These are phyloP conservation scores for Durio zibethinus DNA, from an alignment of 345 rosid species.

Conservation along the genomic window DNA sequence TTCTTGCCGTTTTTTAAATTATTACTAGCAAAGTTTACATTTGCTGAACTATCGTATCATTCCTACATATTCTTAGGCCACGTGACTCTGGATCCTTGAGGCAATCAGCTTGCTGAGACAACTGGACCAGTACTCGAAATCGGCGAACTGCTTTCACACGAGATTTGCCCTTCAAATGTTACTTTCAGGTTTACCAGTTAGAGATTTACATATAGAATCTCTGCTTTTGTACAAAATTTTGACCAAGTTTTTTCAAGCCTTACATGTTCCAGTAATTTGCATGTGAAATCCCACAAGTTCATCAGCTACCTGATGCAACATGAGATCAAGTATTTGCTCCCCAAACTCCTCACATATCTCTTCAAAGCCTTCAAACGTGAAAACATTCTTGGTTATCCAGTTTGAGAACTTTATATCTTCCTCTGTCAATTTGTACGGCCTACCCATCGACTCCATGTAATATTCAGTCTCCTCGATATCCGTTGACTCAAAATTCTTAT, in stretches of 20 bases:
- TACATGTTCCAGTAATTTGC: neutral
- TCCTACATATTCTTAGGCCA: neutral
- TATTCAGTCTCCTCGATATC: slow-evolving; percentile 23
- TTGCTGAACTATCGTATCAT: neutral
- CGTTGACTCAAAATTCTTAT: slow-evolving; percentile 4
- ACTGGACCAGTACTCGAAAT: neutral
- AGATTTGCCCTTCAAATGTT: neutral
- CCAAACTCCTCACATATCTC: slow-evolving; percentile 47
- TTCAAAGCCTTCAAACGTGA: slow-evolving; percentile 37
- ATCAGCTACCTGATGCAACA: slow-evolving; percentile 40
- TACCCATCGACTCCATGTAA: slow-evolving; percentile 33
- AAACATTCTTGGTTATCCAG: slow-evolving; percentile 33
- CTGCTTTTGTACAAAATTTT: neutral
- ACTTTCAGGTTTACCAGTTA: neutral
- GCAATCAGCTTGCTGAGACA: neutral
- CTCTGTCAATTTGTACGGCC: slow-evolving; percentile 41
- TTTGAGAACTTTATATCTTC: slow-evolving; percentile 41
- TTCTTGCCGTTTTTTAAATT: too few relatives aligned
- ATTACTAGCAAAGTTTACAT: neutral
- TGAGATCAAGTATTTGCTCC: slow-evolving; percentile 47
- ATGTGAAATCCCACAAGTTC: slow-evolving; percentile 41
- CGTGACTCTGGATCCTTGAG: neutral
- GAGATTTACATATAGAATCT: neutral
- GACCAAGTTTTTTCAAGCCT: neutral
- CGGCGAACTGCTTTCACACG: slow-evolving; percentile 1